Conservation (phyloP, 2,329 filamentous ascomycete species). For the Monilinia aucupariae region DNA sequence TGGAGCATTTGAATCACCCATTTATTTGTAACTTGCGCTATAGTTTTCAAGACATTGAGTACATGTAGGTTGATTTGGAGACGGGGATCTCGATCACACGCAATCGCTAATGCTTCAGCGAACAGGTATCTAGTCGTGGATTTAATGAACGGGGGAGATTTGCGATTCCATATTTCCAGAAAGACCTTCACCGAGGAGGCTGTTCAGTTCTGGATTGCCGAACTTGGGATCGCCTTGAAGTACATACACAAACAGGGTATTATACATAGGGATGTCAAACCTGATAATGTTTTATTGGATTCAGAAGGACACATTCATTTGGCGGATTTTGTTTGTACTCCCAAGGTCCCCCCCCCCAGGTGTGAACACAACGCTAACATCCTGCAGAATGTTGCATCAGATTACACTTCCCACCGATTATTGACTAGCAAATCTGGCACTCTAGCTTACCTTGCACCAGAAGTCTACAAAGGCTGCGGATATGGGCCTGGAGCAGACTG, state of each 20-base stretch:
- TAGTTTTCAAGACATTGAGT: slow-evolving; percentile 98
- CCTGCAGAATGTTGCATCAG: slow-evolving; percentile 85
- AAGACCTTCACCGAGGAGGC: slow-evolving; percentile 98
- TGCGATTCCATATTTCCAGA: slow-evolving; percentile 94
- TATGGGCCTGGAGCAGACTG: slow-evolving; percentile 91
- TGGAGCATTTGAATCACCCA: slow-evolving; percentile 95
- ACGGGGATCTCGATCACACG: not conserved
- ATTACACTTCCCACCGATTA: slow-evolving; percentile 74
- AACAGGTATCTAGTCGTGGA: slow-evolving; percentile 85
- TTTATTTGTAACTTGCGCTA: slow-evolving; percentile 98
- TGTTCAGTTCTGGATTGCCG: slow-evolving; percentile 93
- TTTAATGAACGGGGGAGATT: slow-evolving; percentile 93
- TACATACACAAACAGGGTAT: slow-evolving; percentile 85
- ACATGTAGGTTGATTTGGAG: slow-evolving; percentile 62
- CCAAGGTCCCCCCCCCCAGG: slow-evolving; percentile 8
- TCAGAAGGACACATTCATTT: slow-evolving; percentile 91
- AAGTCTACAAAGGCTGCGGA: slow-evolving; percentile 86
- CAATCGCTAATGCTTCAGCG: not conserved
- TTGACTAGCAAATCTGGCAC: slow-evolving; percentile 96
- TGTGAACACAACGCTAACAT: slow-evolving; percentile 35
- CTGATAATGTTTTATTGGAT: slow-evolving; percentile 84
- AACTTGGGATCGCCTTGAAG: slow-evolving; percentile 83
- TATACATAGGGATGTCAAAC: slow-evolving; percentile 86
- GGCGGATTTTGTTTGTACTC: slow-evolving; percentile 79
- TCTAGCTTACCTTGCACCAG: slow-evolving; percentile 88